phyloP scores from a whole-genome alignment of 2,329 filamentous ascomycete genomes.

The Gaeumannomyces sp. region DNA sequence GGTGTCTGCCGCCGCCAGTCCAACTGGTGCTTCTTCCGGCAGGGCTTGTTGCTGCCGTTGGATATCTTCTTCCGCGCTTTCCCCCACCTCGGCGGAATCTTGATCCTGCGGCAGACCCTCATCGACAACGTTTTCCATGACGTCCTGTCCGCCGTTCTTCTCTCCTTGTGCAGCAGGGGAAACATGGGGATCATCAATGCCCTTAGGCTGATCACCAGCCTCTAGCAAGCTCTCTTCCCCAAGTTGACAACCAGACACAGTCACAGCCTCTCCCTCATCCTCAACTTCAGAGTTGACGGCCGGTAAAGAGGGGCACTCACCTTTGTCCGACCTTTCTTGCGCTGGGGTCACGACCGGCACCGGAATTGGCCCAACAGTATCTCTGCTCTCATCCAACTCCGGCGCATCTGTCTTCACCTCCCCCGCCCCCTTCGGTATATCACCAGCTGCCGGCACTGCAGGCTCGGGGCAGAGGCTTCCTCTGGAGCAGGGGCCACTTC shows the following conservation, averaged over 20 bases:
- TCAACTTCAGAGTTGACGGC: neutral
- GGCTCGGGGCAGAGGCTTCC: neutral
- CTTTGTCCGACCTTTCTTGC: neutral
- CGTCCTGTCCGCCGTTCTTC: no score
- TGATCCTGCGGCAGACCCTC: neutral
- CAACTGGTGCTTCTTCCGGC: no score
- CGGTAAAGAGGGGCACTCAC: neutral
- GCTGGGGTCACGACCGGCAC: neutral
- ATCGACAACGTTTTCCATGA: neutral
- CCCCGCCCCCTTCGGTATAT: neutral
- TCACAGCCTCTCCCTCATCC: neutral
- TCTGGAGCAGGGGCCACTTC: neutral
- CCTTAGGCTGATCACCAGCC: neutral
- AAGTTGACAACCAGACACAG: neutral
- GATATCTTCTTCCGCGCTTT: neutral
- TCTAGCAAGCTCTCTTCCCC: neutral
- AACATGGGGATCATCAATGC: neutral
- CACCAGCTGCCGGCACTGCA: neutral
- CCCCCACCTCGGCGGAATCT: neutral
- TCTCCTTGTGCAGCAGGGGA: neutral
- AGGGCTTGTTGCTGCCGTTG: neutral
- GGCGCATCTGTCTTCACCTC: neutral
- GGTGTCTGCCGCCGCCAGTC: neutral
- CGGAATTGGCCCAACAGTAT: neutral
- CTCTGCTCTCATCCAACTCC: neutral